Conservation (phyloP, 148 eudicot species). For the Cornus controversa region DNA sequence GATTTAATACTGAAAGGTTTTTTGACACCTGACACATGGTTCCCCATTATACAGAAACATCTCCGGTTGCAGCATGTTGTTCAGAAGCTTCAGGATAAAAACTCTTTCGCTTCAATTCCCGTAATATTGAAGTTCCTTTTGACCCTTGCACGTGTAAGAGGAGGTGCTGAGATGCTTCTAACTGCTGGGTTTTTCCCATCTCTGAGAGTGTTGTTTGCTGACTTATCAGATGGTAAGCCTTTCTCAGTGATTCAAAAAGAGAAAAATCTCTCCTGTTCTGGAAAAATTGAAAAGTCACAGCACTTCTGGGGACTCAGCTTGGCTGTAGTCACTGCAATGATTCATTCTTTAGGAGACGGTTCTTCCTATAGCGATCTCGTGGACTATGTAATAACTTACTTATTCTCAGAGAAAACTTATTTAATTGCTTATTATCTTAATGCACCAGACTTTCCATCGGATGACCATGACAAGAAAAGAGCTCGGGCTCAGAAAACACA, state of each 20-base stretch:
- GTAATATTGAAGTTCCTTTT: constrained; percentile 72
- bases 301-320: constrained; percentile 79
- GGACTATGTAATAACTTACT: constrained; percentile 61
- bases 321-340: constrained; percentile 73
- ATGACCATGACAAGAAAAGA: constrained; percentile 68
- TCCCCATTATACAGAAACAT: constrained; percentile 76
- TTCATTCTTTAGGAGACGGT: constrained; percentile 68
- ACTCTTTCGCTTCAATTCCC: constrained; percentile 30
- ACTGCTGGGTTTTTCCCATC: constrained; percentile 68
- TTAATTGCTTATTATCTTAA: constrained; percentile 63
- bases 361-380: constrained; percentile 51
- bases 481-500: constrained; percentile 60
- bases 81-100: constrained; percentile 61
- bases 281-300: constrained; percentile 49
- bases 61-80: constrained; percentile 62
- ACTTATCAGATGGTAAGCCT: constrained; percentile 36
- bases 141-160: constrained; percentile 71
- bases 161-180: constrained; percentile 82
- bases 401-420: constrained; percentile 64
- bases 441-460: constrained; percentile 64
- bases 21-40: constrained; percentile 66
- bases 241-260: constrained; percentile 31
- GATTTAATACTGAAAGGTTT: constrained; percentile 63
- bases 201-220: constrained; percentile 48
- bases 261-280: constrained; percentile 16